Percentiles rank a stretch among this genome's conserved stretches.
Evolutionary conservation across 345 rosid species (phyloP).

Genomic region (Pistacia vera): DNA sequence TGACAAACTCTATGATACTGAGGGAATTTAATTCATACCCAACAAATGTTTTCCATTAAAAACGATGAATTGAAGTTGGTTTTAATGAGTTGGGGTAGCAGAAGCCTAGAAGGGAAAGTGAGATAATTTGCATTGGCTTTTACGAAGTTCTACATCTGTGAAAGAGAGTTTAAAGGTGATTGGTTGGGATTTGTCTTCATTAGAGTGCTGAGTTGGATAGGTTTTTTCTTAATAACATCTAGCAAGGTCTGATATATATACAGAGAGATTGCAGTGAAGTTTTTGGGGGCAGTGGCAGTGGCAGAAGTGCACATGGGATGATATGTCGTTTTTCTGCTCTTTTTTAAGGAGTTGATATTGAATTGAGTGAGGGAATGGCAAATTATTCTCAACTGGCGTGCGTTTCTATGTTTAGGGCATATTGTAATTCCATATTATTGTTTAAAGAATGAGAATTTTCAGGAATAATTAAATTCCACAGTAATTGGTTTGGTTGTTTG

Average conservation of each 20-base stretch:
- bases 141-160: slow-evolving; percentile 30
- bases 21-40: slow-evolving; percentile 26
- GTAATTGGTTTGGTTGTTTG: slow-evolving; percentile 27
- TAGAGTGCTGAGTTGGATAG: slow-evolving; percentile 33
- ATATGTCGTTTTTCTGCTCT: slow-evolving; percentile 41
- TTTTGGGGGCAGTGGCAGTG: slow-evolving; percentile 17
- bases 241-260: slow-evolving; percentile 22
- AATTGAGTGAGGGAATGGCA: slow-evolving; percentile 37
- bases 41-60: slow-evolving; percentile 20
- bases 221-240: slow-evolving; percentile 16
- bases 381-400: slow-evolving; percentile 34
- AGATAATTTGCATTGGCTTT: slow-evolving; percentile 34
- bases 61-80: slow-evolving; percentile 18
- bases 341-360: slow-evolving; percentile 25
- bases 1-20: slow-evolving; percentile 3
- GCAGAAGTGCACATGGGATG: slow-evolving; percentile 60
- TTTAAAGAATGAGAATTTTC: slow-evolving; percentile 37
- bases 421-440: slow-evolving; percentile 44
- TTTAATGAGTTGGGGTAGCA: slow-evolving; percentile 2
- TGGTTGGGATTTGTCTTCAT: slow-evolving; percentile 39
- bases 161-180: slow-evolving; percentile 28
- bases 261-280: slow-evolving; percentile 9
- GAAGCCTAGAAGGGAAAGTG: slow-evolving; percentile 29
- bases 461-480: slow-evolving; percentile 27
- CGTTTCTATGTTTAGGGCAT: slow-evolving; percentile 30